Evolutionary conservation across 805 yeast genomes (phyloP).

Genomic region (Metschnikowia picachoensis): DNA sequence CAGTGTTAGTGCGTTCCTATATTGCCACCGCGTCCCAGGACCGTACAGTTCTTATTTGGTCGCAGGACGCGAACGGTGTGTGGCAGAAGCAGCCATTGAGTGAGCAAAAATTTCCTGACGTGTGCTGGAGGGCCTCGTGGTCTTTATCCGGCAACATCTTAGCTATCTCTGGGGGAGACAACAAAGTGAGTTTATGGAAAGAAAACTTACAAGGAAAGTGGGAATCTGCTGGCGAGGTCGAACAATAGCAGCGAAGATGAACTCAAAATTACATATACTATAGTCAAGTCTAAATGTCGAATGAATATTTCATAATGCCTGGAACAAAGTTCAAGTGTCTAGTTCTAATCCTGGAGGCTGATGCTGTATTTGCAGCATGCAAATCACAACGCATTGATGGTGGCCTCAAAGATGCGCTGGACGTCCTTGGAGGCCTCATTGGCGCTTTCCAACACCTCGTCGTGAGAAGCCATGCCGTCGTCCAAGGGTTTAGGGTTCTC

Average conservation of each 20-base stretch:
- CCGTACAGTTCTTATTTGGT: conserved; percentile 92
- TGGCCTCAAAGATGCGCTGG: conserved; percentile 60
- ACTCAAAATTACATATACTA: background rate
- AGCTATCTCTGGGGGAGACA: conserved; percentile 95
- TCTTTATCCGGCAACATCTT: conserved; percentile 91
- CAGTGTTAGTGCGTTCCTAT: conserved; percentile 78
- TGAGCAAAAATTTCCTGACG: conserved; percentile 87
- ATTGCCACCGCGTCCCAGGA: conserved; percentile 98
- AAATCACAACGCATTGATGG: conserved; percentile 44
- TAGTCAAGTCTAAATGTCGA: background rate
- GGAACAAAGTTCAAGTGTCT: too few relatives aligned
- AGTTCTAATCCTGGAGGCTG: too few relatives aligned
- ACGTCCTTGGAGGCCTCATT: conserved; percentile 78
- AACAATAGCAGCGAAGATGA: conserved; percentile 46
- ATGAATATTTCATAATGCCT: too few relatives aligned
- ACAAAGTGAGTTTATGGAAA: conserved; percentile 94
- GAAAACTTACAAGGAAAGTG: conserved; percentile 89
- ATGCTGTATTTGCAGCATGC: background rate
- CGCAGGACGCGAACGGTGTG: conserved; percentile 63
- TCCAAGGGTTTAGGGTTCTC: conserved; percentile 50
- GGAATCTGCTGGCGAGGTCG: conserved; percentile 97
- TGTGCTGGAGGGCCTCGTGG: conserved; percentile 98
- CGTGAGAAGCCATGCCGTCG: conserved; percentile 83
- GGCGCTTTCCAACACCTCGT: conserved; percentile 86
- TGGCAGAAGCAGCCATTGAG: conserved; percentile 83